These are phyloP conservation scores for Bothriochloa decipiens DNA, from an alignment of 176 grass and related monocot species.

Conservation along the genomic window DNA sequence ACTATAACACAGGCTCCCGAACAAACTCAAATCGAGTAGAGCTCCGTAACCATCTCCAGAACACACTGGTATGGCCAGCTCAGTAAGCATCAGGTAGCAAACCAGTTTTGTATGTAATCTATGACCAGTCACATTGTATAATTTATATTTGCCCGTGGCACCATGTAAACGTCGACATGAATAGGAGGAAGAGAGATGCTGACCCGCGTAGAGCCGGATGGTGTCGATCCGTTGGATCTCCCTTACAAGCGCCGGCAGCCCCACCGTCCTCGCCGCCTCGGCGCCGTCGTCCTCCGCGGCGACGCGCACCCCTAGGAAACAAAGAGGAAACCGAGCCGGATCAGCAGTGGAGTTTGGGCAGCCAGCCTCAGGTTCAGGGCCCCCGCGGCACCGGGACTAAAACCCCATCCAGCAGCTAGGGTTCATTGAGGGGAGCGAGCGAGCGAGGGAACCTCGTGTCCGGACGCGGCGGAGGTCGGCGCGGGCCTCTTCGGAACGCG, in stretches of 20 bases:
- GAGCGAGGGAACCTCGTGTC: slow-evolving; percentile 37
- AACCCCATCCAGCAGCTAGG: slow-evolving; percentile 25
- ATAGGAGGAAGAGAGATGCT: slow-evolving; percentile 14
- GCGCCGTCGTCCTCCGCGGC: neutral
- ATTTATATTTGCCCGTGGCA: neutral
- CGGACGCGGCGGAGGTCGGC: slow-evolving; percentile 31
- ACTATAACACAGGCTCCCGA: neutral
- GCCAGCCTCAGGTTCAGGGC: too few species aligned
- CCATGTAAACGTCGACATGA: neutral
- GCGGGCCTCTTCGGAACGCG: slow-evolving; percentile 44
- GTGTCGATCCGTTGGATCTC: slow-evolving; percentile 68
- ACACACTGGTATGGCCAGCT: too few species aligned
- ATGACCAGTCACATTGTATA: neutral
- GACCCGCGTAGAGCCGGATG: slow-evolving; percentile 71
- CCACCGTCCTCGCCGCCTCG: neutral
- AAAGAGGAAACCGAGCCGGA: slow-evolving; percentile 11
- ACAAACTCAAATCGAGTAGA: too few species aligned
- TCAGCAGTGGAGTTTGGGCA: neutral
- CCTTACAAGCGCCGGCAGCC: slow-evolving; percentile 44
- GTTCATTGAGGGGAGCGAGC: neutral
- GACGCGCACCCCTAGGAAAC: slow-evolving; percentile 4
- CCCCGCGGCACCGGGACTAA: neutral
- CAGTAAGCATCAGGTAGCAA: neutral
- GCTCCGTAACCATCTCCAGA: too few species aligned
- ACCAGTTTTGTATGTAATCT: neutral